These are phyloP conservation scores for Amorphotheca resinae DNA, from an alignment of 495 filamentous ascomycete species.

Conservation along the genomic window DNA sequence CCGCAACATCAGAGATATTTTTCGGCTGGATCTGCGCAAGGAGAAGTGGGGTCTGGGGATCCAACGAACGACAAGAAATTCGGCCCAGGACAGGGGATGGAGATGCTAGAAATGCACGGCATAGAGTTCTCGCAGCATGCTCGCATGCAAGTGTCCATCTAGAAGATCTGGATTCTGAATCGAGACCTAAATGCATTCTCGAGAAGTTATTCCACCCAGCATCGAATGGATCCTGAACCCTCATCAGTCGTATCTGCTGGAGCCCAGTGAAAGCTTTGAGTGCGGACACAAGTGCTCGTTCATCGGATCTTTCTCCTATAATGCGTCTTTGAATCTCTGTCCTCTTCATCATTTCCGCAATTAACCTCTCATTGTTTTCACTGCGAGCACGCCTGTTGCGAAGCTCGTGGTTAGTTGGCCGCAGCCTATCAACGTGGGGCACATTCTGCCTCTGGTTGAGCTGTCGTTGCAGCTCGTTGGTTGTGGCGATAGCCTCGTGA, in stretches of 20 bases:
- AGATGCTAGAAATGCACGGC: slow-evolving; percentile 41
- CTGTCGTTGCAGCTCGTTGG: not conserved
- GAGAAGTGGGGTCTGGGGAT: slow-evolving; percentile 42
- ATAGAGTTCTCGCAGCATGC: slow-evolving; percentile 46
- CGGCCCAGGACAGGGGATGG: slow-evolving; percentile 37
- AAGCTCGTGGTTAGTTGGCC: slow-evolving; percentile 2
- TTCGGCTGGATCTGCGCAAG: slow-evolving; percentile 34
- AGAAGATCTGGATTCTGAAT: slow-evolving; percentile 2
- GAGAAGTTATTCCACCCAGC: slow-evolving; percentile 1
- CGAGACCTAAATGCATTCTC: not conserved
- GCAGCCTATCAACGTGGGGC: not conserved
- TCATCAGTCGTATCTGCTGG: slow-evolving; percentile 53
- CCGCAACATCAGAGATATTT: slow-evolving; percentile 38
- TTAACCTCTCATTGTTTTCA: slow-evolving; percentile 23
- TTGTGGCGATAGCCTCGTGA: not conserved
- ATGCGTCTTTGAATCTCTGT: slow-evolving; percentile 11
- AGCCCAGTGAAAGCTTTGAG: slow-evolving; percentile 47
- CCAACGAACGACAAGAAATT: slow-evolving; percentile 54
- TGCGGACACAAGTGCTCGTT: slow-evolving; percentile 1
- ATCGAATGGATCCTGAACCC: slow-evolving; percentile 38
- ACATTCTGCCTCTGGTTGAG: not conserved
- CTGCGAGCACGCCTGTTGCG: slow-evolving; percentile 1
- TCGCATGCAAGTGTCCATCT: slow-evolving; percentile 52
- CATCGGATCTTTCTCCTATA: slow-evolving; percentile 1
- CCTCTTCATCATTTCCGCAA: slow-evolving; percentile 16